Percentiles rank a stretch among this genome's conserved stretches.
These are phyloP conservation scores for Cutaneotrichosporon mucoides DNA, from an alignment of 1,284 basidiomycete species.

Conservation along the genomic window DNA sequence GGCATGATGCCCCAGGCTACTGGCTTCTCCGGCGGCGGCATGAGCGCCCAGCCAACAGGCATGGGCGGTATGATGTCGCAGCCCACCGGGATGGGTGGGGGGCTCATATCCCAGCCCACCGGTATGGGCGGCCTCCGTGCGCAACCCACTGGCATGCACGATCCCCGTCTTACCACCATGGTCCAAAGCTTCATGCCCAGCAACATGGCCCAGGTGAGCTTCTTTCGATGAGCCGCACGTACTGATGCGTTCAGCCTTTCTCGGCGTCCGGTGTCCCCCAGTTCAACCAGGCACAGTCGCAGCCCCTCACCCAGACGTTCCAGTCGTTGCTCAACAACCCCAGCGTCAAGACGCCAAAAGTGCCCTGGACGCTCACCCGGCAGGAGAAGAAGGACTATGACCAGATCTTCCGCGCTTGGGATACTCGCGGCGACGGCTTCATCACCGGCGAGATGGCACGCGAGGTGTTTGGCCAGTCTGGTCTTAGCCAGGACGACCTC, in stretches of 20 bases:
- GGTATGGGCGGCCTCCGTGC: conserved; percentile 53
- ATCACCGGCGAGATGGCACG: conserved; percentile 80
- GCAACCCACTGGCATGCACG: conserved; percentile 52
- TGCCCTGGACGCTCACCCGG: conserved; percentile 84
- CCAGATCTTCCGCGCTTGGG: conserved; percentile 96
- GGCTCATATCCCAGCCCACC: conserved; percentile 69
- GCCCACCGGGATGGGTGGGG: conserved; percentile 52
- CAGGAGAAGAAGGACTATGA: conserved; percentile 97
- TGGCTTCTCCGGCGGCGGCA: conserved; percentile 27
- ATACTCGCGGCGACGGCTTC: conserved; percentile 69
- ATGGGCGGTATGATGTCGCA: conserved; percentile 39
- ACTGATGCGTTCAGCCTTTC: conserved; percentile 28
- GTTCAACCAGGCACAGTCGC: conserved; percentile 50
- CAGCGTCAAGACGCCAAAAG: conserved; percentile 65
- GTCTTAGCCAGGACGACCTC: conserved; percentile 80
- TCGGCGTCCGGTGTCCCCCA: conserved; percentile 54
- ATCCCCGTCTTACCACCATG: conserved; percentile 80
- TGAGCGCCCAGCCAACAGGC: conserved; percentile 36
- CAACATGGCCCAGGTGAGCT: conserved; percentile 47
- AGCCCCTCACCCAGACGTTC: conserved; percentile 56
- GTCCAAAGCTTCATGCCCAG: conserved; percentile 73
- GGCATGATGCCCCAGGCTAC: conserved; percentile 35
- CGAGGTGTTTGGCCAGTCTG: conserved; percentile 94
- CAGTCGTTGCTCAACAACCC: conserved; percentile 58
- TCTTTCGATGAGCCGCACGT: too few species aligned